Percentiles rank a stretch among this genome's conserved stretches.
These are phyloP conservation scores for Crataegus laevigata DNA, from an alignment of 306 rosid genomes.

Conservation along the genomic window DNA sequence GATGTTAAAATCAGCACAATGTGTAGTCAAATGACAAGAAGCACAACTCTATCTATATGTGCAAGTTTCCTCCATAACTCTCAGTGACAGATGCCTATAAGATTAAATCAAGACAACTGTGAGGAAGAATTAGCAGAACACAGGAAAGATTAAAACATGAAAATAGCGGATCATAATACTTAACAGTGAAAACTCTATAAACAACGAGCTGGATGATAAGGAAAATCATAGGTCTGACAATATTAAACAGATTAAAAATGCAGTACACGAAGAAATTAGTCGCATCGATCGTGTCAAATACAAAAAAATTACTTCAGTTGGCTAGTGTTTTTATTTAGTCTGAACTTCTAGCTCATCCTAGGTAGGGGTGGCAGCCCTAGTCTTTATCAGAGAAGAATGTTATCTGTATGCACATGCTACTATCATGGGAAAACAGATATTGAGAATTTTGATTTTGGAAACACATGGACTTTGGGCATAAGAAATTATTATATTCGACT, in stretches of 20 bases:
- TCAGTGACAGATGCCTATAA: constrained; percentile 63
- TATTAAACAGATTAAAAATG: too few species aligned
- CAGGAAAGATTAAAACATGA: neutral
- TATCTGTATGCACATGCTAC: neutral
- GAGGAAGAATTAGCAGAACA: neutral
- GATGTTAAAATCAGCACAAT: neutral
- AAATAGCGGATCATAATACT: neutral
- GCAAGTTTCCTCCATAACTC: constrained; percentile 76
- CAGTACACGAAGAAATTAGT: too few species aligned
- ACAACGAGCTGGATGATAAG: too few species aligned
- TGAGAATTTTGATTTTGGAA: neutral
- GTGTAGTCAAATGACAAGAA: constrained; percentile 3
- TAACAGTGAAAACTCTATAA: too few species aligned
- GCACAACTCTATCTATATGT: constrained; percentile 21
- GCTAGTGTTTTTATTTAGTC: neutral
- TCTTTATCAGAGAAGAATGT: neutral
- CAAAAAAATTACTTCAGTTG: neutral
- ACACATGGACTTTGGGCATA: neutral
- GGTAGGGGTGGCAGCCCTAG: neutral
- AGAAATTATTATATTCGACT: neutral
- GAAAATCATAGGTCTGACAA: too few species aligned
- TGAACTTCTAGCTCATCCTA: neutral
- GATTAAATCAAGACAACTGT: neutral
- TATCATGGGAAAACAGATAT: neutral
- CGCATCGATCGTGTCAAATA: neutral